Percentiles rank a stretch among this genome's conserved stretches.
Conservation (phyloP, 176 grass and related monocot genomes). For the Avena atlantica region DNA sequence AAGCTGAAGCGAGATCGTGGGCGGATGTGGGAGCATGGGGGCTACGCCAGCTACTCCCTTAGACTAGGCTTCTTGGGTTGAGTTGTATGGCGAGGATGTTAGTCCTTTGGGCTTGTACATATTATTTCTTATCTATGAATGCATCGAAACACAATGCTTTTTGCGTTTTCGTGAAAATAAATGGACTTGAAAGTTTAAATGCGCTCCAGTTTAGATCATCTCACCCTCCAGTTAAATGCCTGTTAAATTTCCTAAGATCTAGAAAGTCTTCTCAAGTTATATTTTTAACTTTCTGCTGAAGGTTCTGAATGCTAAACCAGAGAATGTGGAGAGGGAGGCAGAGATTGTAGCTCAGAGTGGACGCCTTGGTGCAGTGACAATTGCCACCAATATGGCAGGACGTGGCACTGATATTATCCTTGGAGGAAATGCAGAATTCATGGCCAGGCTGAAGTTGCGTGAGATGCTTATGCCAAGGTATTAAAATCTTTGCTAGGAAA, state of each 20-base stretch:
- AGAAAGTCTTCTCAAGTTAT: constrained; percentile 4
- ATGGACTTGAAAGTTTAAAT: background rate
- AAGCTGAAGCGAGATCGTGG: no score
- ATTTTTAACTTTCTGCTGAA: constrained; percentile 53
- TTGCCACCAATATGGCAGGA: constrained; percentile 98
- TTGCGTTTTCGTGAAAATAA: no score
- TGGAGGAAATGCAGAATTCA: constrained; percentile 97
- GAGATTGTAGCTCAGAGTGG: constrained; percentile 99
- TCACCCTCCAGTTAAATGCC: background rate
- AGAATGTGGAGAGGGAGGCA: constrained; percentile 98
- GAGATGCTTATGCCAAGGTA: constrained; percentile 97
- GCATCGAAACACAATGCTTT: no score
- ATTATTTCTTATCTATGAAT: no score
- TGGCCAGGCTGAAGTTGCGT: constrained; percentile 93
- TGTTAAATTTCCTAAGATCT: constrained; percentile 33
- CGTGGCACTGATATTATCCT: constrained; percentile 99
- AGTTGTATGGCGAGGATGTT: no score
- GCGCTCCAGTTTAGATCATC: background rate
- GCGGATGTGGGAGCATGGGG: no score
- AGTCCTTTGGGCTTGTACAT: no score
- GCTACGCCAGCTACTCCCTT: no score
- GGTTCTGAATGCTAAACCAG: constrained; percentile 98
- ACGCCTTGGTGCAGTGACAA: constrained; percentile 89
- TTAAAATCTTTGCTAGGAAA: constrained; percentile 31
- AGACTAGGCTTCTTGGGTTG: no score